Base-by-base conservation (phyloP, 2,329 filamentous ascomycete species). In the Apiospora kogelbergensis region DNA sequence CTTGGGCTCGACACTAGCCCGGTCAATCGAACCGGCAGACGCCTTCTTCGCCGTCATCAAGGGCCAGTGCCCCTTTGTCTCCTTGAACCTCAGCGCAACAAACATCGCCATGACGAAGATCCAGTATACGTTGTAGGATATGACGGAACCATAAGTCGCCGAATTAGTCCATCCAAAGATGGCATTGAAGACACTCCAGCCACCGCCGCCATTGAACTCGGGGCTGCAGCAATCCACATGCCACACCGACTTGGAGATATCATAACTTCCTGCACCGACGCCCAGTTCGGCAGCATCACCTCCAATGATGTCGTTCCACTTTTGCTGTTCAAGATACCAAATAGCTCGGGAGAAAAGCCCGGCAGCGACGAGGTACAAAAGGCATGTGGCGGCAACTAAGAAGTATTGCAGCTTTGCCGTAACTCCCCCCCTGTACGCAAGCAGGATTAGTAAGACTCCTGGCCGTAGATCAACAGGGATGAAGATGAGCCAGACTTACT, bases 101-200 rank as follows among this genome's bases (percentile, higher is more conserved):
- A 95, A 93, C 6, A 85, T 86, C 20, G 84, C 70, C 68, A 94
- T 93, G 72, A 93, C 85, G 10, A 83, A 84, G 66, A 96, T 81
- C 94, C 94, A 97, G 83, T 97, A 97, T 20, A 95, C 69, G 78
- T 96, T 97, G 82, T 97, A 97, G 1, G 92, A 90, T 71, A 97
- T 89, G 72, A 97, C 91, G 1, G 93, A 95, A 66, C 94, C 93
- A 75, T 95, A 94, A 1, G 94, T 97, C 6, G 93, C 94, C 15
- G 92, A 93, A 82, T 97, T 97, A 71, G 90, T 88, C 94, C 94
- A 97, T 69, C 94, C 94, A 13, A 97, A 84, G 67, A 97, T 85
- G 69, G 93, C 90, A 75, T 97, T 95, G 84, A 97, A 94, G 73
- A 97, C 89, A 68, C 93, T 93, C 94, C 93, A 97, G 60, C 92